Conservation (phyloP, 2,329 filamentous ascomycete species). For the Curvularia spicifera region DNA sequence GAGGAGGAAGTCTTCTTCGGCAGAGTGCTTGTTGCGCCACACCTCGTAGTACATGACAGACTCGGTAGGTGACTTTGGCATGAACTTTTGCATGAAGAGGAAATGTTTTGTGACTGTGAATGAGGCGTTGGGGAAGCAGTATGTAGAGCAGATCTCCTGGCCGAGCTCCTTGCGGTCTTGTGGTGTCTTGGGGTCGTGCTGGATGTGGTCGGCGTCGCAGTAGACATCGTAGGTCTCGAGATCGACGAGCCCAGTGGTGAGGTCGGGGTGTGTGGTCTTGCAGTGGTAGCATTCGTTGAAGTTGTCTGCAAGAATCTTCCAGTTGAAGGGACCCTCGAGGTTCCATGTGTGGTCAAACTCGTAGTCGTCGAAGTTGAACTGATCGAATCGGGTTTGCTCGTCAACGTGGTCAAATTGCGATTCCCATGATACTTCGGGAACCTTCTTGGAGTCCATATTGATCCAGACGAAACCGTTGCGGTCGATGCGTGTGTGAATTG, state of each 20-base stretch:
- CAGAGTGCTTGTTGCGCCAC: constrained; percentile 65
- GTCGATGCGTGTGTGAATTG: constrained; percentile 45
- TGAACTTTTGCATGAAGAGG: constrained; percentile 68
- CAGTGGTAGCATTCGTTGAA: constrained; percentile 73
- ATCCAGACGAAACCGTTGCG: constrained; percentile 46
- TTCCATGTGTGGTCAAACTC: constrained; percentile 52
- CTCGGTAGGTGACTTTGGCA: constrained; percentile 60
- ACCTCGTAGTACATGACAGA: constrained; percentile 68
- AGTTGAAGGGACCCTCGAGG: constrained; percentile 43
- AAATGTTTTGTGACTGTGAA: constrained; percentile 56
- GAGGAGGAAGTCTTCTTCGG: constrained; percentile 63
- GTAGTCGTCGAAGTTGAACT: constrained; percentile 52
- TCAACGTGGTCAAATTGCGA: constrained; percentile 40
- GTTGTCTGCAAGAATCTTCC: constrained; percentile 58
- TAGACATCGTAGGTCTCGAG: constrained; percentile 59
- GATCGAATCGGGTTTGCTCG: constrained; percentile 44
- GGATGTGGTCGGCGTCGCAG: constrained; percentile 39
- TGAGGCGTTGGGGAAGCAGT: constrained; percentile 42
- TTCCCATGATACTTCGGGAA: constrained; percentile 41
- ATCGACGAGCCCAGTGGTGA: constrained; percentile 62
- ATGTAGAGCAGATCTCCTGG: constrained; percentile 41
- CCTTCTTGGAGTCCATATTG: constrained; percentile 46
- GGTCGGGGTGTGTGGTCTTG: constrained; percentile 64
- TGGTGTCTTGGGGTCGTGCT: constrained; percentile 42
- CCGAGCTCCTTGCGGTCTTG: constrained; percentile 34